These are phyloP conservation scores for Mortierella polycephala DNA, from an alignment of 371 early-diverging fungal genomes.

Conservation along the genomic window DNA sequence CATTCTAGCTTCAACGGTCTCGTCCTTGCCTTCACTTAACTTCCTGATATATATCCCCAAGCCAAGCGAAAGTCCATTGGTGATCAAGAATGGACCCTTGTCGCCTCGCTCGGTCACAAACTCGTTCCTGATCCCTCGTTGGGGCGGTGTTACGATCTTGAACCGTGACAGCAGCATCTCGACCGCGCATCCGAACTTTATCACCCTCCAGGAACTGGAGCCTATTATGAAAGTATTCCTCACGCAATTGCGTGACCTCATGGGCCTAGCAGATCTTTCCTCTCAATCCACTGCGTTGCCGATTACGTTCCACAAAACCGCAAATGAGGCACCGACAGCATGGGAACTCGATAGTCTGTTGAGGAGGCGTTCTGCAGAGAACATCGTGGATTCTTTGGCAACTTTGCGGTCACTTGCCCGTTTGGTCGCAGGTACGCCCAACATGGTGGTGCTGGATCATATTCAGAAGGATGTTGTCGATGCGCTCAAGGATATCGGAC, in stretches of 20 bases:
- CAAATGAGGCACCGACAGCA: slow-evolving; percentile 58
- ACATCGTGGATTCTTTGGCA: slow-evolving; percentile 73
- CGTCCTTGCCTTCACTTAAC: slow-evolving; percentile 84
- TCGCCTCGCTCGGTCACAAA: slow-evolving; percentile 64
- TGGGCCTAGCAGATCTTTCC: slow-evolving; percentile 76
- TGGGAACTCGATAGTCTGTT: slow-evolving; percentile 84
- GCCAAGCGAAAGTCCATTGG: slow-evolving; percentile 71
- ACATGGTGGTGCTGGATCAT: slow-evolving; percentile 92
- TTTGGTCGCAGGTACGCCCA: slow-evolving; percentile 82
- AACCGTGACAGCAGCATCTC: slow-evolving; percentile 58
- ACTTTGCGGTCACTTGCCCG: slow-evolving; percentile 84
- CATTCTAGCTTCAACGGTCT: slow-evolving; percentile 80
- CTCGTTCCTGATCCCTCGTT: slow-evolving; percentile 90
- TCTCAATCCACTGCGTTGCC: slow-evolving; percentile 23
- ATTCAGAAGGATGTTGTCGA: slow-evolving; percentile 72
- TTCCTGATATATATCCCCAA: slow-evolving; percentile 88
- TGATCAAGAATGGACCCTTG: slow-evolving; percentile 65
- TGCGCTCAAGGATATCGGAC: slow-evolving; percentile 33
- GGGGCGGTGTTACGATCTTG: slow-evolving; percentile 90
- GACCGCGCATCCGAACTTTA: slow-evolving; percentile 16
- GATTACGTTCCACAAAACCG: slow-evolving; percentile 29
- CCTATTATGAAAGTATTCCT: slow-evolving; percentile 81
- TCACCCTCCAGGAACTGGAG: slow-evolving; percentile 67
- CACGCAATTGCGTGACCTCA: slow-evolving; percentile 80
- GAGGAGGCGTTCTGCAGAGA: slow-evolving; percentile 73